phyloP scores from a whole-genome alignment of 2,329 filamentous ascomycete genomes.

The Fusarium anthophilum region DNA sequence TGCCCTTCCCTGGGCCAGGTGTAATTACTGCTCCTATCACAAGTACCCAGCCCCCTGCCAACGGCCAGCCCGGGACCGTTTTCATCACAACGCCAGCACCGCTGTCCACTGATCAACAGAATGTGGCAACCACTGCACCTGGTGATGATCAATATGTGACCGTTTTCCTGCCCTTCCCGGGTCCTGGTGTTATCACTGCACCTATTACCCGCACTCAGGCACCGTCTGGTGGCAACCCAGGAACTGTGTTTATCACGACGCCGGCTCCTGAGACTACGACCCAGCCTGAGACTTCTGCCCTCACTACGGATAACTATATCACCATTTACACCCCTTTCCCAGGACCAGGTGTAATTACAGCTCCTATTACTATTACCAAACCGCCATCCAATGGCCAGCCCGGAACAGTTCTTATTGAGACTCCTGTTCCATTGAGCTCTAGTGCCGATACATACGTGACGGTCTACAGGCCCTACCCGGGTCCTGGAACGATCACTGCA shows the following conservation, averaged over 20 bases:
- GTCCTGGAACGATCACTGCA: constrained; percentile 23
- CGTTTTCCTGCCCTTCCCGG: constrained; percentile 18
- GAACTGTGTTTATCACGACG: constrained; percentile 30
- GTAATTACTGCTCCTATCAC: constrained; percentile 12
- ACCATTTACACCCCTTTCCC: constrained; percentile 31
- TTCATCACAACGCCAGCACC: constrained; percentile 14
- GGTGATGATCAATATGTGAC: constrained; percentile 4
- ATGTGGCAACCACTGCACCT: not conserved
- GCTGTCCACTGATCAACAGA: not conserved
- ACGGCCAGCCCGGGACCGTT: constrained; percentile 13
- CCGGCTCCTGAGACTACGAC: not conserved
- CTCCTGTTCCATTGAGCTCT: constrained; percentile 18
- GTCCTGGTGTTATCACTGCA: constrained; percentile 20
- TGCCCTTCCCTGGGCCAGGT: constrained; percentile 7
- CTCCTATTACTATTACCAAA: constrained; percentile 26
- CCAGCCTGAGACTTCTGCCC: not conserved
- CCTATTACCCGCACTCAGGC: constrained; percentile 24
- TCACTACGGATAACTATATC: constrained; percentile 19
- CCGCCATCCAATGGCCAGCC: constrained; percentile 17
- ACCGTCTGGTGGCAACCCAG: constrained; percentile 8
- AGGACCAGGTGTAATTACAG: constrained; percentile 15
- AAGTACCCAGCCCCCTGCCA: not conserved
- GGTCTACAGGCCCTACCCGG: constrained; percentile 29
- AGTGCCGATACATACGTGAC: constrained; percentile 25
- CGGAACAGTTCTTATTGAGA: constrained; percentile 28